Evolutionary conservation across 176 grass and related monocot species (phyloP).

Genomic region (Tillandsia fasciculata): DNA sequence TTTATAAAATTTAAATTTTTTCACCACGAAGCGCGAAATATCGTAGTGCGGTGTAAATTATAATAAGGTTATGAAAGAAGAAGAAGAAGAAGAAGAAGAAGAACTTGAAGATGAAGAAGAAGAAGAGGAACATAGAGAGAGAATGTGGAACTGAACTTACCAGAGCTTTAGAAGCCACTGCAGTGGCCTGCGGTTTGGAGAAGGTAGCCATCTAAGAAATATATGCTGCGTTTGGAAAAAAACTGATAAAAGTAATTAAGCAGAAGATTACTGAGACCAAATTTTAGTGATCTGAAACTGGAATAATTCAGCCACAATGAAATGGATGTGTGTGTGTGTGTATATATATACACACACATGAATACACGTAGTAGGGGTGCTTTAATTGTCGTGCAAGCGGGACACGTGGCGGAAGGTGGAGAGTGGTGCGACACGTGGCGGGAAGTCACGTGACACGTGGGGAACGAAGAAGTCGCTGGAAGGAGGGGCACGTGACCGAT

Average conservation of each 20-base stretch:
- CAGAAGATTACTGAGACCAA: background rate
- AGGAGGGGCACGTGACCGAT: background rate
- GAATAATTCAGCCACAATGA: too few relatives aligned
- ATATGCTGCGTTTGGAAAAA: background rate
- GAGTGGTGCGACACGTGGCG: background rate
- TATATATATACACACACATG: too few relatives aligned
- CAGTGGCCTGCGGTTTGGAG: background rate
- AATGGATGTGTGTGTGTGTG: too few relatives aligned
- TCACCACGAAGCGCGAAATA: too few relatives aligned
- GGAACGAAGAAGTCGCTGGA: background rate
- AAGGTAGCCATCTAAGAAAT: background rate
- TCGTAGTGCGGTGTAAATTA: too few relatives aligned
- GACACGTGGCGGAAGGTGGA: background rate
- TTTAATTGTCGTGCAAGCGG: background rate
- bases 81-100: background rate
- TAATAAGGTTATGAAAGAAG: too few relatives aligned
- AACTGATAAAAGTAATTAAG: background rate
- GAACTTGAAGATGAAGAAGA: background rate
- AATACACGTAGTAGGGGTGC: background rate
- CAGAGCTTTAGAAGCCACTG: background rate
- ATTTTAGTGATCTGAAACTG: too few relatives aligned
- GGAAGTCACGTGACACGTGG: background rate
- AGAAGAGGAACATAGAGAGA: background rate
- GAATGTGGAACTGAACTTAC: background rate
- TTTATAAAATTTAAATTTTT: too few relatives aligned